Evolutionary conservation across 371 early-diverging fungal genomes (phyloP).

Genomic region (Mortierella sp.): DNA sequence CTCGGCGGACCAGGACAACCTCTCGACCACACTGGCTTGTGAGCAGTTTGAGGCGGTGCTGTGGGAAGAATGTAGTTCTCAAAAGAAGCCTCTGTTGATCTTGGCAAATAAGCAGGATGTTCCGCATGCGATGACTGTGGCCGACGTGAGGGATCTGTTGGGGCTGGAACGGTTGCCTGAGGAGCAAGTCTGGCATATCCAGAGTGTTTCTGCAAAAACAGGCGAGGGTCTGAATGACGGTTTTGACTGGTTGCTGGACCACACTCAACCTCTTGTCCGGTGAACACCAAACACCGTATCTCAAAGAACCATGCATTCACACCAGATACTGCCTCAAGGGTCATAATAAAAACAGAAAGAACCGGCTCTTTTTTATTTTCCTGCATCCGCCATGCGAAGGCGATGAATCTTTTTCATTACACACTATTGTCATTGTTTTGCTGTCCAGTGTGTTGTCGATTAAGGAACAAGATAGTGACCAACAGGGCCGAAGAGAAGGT

Average conservation of each 20-base stretch:
- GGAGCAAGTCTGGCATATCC: background rate
- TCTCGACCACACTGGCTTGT: background rate
- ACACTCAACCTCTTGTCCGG: background rate
- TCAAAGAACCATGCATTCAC: no score
- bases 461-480: no score
- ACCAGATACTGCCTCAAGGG: background rate
- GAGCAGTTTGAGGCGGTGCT: background rate
- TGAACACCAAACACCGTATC: background rate
- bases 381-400: no score
- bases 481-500: no score
- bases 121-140: background rate
- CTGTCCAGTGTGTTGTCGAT: no score
- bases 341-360: no score
- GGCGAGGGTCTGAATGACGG: background rate
- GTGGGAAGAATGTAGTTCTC: background rate
- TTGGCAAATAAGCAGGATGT: background rate
- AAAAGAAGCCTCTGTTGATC: background rate
- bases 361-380: no score
- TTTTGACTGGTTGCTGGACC: background rate
- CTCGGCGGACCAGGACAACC: background rate
- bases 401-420: no score
- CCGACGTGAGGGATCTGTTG: background rate
- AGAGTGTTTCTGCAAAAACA: background rate
- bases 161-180: background rate
- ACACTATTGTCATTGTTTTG: no score